Evolutionary conservation across 345 rosid species (phyloP), one percentile per base, ranked within the genome.

Genomic region (Murraya paniculata): DNA sequence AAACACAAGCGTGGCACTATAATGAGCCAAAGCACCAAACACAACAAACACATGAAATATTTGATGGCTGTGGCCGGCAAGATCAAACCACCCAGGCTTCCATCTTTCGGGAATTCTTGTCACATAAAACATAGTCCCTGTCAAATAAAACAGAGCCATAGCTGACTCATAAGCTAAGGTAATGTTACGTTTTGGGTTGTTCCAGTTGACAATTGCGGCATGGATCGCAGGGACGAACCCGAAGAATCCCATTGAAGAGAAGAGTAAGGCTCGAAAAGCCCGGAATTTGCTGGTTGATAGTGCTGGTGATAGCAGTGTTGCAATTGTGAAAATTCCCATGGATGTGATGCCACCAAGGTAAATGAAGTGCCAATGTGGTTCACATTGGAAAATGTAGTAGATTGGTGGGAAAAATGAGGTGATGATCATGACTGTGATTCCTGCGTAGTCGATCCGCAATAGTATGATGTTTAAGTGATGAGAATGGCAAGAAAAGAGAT

Each of bases 401-500:
- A 95, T 95, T 24, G 95, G 93, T 13, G 98, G 98, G 82, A 95
- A 92, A 76, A 91, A 95, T 2, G 98, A 95, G 76, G 98, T 93
- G 86, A 95, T 93, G 84, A 95, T 95, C 98, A 93, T 93, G 77
- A 81, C 81, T 2, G 94, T 75, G 80, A 95, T 95, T 0, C 98
- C 98, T 0, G 86, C 68, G 27, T 90, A 95, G 84, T 95, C 98
- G 5, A 95, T 81, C 13, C 95, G 86, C 27, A 93, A 82, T 65
- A 95, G 82, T 21, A 80, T 53, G 79, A 90, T 68, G 89, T 82
- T 93, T 0, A 91, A 82, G 21, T 79, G 85, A 77, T 50, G 88
- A 6, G 98, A 95, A 62, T 95, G 98, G 82, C 98, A 93, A 1
- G 88, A 90, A 62, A 95, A 93, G 76, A 95, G 93, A 76, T 95